Base-by-base conservation (phyloP, 169 alveolate genomes). In the Eimeria tenella region DNA sequence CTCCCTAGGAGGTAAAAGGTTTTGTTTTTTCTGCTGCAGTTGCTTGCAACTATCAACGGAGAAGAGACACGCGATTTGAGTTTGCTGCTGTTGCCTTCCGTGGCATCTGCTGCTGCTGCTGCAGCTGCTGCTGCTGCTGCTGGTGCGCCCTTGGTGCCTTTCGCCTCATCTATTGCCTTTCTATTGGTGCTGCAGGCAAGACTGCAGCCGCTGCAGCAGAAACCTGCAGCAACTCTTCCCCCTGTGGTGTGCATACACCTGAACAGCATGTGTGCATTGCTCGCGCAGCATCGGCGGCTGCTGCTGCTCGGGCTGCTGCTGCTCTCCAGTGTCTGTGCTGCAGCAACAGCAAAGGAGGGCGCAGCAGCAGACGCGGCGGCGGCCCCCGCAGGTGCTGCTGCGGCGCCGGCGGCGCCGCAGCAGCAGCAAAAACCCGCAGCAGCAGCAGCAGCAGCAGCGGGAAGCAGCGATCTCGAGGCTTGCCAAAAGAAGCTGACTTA, bases 61-160 rank as follows among this genome's bases (percentile, higher is more conserved):
- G 70, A 9, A 9, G 17, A 9, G n/a, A 4, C 70, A 4, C n/a
- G 23, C 11, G 5, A 9, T 60, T 60, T 60, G 7, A 60, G 70
- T 60, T 15, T 60, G 70, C n/a, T 70, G 81, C 81, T 17, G 81
- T 31, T 70, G 81, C 81, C 15, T n/a, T 70, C 21, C 11, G 81
- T 70, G 81, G 42, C 42, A 31, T 31, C 81, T 79, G 88, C 88
- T 79, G 71, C 21, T 74, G 84, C n/a, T 55, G 88, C 88, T 55
- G 65, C 62, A 10, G 60, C 7, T 6, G 62, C 60, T 49, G 63
- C 17, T 50, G n/a, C 8, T 50, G 63, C 25, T 6, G 84, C 23
- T 74, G 53, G 21, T 42, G 84, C 84, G 73, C 73, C 7, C 9
- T 31, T 8, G 15, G 31, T 63, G 73, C 73, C 15, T 5, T 63